Base-by-base conservation (phyloP, 164 flowering plant species). In the Vitis rupestris region DNA sequence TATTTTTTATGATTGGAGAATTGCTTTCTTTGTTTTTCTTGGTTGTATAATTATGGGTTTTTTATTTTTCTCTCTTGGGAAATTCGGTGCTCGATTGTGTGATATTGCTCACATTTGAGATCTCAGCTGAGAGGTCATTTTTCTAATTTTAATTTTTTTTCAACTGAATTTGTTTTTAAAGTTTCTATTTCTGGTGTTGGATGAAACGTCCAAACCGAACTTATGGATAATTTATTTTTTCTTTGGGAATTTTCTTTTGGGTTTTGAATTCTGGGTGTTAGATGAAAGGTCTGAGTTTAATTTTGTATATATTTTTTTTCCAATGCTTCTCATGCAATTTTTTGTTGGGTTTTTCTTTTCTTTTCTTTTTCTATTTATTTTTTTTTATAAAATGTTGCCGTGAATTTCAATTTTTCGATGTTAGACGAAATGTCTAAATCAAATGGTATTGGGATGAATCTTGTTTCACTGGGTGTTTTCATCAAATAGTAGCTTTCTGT, bases 401-500 rank as follows among this genome's bases (percentile, higher is more conserved):
- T 9, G 4, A 15, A 12, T 55, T 55, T 67, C 3, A 10, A 2
- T 10, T 3, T n/a, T 58, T 44, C 0, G 2, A 2, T 54, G 59
- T 62, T 76, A 14, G 72, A 27, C 11, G 63, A 63, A 69, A 66
- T 70, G 74, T 62, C 68, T 9, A 16, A 61, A 53, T 72, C 61
- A 66, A 48, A 37, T 53, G 23, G 14, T 37, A 37, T 37, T 37
- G 44, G 44, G 44, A 37, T 37, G 1, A 37, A 37, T 37, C 44
- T 37, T 6, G 44, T 37, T 37, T 6, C 44, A 37, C 44, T 37
- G 44, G 4, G 44, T 37, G 44, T 37, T 37, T 3, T 37, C 44
- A 37, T 37, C 44, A 37, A 37, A 37, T 37, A 37, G 44, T 37
- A 37, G 44, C 44, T 37, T 37, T 37, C 44, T 37, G 44, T 37